Evolutionary conservation across 169 alveolate genomes (phyloP).

Genomic region (Cryptosporidium sp.): DNA sequence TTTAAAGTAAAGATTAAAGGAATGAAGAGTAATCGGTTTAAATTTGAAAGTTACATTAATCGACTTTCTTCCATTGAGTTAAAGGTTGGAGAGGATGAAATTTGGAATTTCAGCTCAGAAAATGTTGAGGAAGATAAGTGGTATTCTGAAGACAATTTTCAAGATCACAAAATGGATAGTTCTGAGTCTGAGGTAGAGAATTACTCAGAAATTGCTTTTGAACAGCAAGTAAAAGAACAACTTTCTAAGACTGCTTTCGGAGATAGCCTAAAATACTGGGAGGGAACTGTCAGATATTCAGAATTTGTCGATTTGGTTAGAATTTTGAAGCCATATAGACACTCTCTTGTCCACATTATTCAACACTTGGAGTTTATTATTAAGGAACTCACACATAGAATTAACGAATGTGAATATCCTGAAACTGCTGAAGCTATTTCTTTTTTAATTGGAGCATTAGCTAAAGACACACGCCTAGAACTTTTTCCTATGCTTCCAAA

Average conservation of each 20-base stretch:
- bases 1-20: conserved; percentile 3
- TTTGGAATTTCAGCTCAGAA: conserved; percentile 21
- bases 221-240: conserved; percentile 20
- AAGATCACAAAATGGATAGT: not conserved
- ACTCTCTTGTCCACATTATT: conserved; percentile 35
- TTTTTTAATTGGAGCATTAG: conserved; percentile 29
- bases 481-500: conserved; percentile 43
- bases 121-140: conserved; percentile 19
- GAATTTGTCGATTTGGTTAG: conserved; percentile 35
- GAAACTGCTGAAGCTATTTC: conserved; percentile 72
- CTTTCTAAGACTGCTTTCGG: conserved; percentile 47
- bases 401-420: conserved; percentile 54
- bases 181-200: not conserved
- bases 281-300: conserved; percentile 29
- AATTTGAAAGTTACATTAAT: conserved; percentile 51
- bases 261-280: conserved; percentile 43
- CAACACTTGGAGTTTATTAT: not conserved
- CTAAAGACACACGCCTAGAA: conserved; percentile 64
- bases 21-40: conserved; percentile 22
- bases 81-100: conserved; percentile 50
- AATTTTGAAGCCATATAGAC: conserved; percentile 30
- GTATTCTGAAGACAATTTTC: conserved; percentile 9
- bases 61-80: conserved; percentile 39
- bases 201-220: not conserved
- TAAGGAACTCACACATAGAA: not conserved